These are phyloP conservation scores for Pseudozyma thailandica DNA, from an alignment of 1,284 basidiomycete species.

Conservation along the genomic window DNA sequence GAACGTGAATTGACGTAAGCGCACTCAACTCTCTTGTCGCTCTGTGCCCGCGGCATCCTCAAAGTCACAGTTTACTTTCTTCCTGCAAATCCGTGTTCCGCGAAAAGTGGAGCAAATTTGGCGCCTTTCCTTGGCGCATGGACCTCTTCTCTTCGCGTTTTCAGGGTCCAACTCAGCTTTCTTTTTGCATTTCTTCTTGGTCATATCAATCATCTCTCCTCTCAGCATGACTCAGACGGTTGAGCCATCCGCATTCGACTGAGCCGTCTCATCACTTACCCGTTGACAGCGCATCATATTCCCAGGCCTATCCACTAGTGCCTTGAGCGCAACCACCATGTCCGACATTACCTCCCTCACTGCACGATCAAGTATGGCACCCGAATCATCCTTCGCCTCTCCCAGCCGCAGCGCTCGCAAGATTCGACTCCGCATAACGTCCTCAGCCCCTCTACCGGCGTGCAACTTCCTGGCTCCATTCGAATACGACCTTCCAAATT, in stretches of 20 bases:
- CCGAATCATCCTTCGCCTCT: slow-evolving; percentile 12
- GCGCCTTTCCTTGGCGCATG: background rate
- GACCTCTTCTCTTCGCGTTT: background rate
- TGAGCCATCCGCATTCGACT: too few relatives aligned
- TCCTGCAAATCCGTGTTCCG: slow-evolving; percentile 11
- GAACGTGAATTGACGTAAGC: too few relatives aligned
- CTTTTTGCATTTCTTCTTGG: background rate
- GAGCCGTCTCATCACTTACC: too few relatives aligned
- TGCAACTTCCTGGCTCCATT: slow-evolving; percentile 46
- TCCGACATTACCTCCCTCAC: slow-evolving; percentile 29
- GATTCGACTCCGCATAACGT: slow-evolving; percentile 30
- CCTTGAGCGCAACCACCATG: too few relatives aligned
- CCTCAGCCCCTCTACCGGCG: slow-evolving; percentile 32
- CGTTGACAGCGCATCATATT: too few relatives aligned
- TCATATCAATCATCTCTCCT: background rate
- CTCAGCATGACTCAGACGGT: slow-evolving; percentile 1
- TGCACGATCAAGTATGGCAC: slow-evolving; percentile 20
- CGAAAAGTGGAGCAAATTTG: background rate
- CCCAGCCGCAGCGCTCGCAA: slow-evolving; percentile 2
- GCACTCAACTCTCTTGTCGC: too few relatives aligned
- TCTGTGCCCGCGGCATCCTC: too few relatives aligned
- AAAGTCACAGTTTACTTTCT: too few relatives aligned
- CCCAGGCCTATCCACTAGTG: too few relatives aligned
- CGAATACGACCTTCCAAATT: slow-evolving; percentile 3
- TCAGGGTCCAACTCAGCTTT: slow-evolving; percentile 9